These are phyloP conservation scores for Aspergillus hancockii DNA, from an alignment of 495 filamentous ascomycete species.

Conservation along the genomic window DNA sequence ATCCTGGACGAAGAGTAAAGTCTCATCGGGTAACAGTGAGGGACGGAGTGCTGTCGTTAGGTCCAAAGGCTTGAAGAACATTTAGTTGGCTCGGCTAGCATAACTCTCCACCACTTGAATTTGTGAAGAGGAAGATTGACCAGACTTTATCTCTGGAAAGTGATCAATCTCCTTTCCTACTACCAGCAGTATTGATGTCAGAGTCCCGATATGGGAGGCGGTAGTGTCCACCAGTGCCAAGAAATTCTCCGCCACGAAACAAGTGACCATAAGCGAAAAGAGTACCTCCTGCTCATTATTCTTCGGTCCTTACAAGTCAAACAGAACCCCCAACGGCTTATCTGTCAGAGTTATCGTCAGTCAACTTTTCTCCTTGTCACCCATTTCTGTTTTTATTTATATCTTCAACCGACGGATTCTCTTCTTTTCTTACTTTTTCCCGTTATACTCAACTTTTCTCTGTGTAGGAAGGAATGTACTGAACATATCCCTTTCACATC, in stretches of 20 bases:
- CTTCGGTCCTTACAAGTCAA: conserved; percentile 6
- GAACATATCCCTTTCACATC: conserved; percentile 13
- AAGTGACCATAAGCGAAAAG: conserved; percentile 10
- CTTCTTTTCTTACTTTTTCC: conserved; percentile 4
- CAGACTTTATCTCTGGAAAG: no score
- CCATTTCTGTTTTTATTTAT: conserved; percentile 10
- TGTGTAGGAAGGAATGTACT: conserved; percentile 15
- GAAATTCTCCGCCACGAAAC: conserved; percentile 19
- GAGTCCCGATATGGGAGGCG: conserved; percentile 8
- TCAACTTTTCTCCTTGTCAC: conserved; percentile 5
- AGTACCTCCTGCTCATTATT: background rate
- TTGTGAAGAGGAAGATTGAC: background rate
- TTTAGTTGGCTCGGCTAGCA: conserved; percentile 59
- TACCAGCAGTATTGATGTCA: conserved; percentile 11
- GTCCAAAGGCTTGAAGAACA: conserved; percentile 93
- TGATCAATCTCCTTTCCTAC: background rate
- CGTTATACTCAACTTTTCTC: conserved; percentile 1
- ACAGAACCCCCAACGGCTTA: no score
- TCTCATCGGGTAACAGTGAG: conserved; percentile 84
- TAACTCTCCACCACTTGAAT: conserved; percentile 28
- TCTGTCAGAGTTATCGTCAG: conserved; percentile 9
- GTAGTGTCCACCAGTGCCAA: conserved; percentile 3
- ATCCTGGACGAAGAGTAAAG: conserved; percentile 92
- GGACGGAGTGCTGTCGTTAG: conserved; percentile 94
- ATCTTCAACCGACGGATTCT: background rate